Evolutionary conservation across 73 alveolate genomes (phyloP).

Genomic region (Diophrys appendiculata): DNA sequence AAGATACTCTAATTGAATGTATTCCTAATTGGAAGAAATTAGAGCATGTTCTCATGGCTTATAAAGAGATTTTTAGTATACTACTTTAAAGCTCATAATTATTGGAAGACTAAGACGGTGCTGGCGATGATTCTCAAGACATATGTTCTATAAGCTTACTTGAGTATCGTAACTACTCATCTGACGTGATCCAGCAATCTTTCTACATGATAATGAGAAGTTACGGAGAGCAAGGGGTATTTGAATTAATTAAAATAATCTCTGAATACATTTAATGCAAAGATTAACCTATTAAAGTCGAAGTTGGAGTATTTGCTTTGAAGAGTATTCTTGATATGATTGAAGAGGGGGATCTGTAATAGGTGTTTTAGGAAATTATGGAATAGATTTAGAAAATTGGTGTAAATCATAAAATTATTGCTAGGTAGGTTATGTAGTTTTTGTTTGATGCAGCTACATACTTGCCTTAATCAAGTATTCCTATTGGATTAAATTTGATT

Average conservation of each 20-base stretch:
- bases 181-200: slow-evolving; percentile 12
- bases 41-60: slow-evolving; percentile 11
- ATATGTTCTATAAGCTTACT: slow-evolving; percentile 34
- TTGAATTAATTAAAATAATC: neutral
- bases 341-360: neutral
- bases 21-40: slow-evolving; percentile 10
- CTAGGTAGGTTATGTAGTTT: neutral
- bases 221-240: neutral
- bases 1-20: slow-evolving; percentile 26
- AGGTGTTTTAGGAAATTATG: neutral
- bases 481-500: neutral
- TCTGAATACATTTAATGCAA: neutral
- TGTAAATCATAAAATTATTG: too few species aligned
- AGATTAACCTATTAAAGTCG: too few species aligned
- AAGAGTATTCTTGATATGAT: neutral
- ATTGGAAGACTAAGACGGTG: slow-evolving; percentile 5
- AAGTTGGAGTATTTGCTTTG: neutral
- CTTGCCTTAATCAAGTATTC: neutral
- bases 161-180: slow-evolving; percentile 32
- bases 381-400: too few species aligned
- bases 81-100: slow-evolving; percentile 7
- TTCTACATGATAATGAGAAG: neutral
- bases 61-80: slow-evolving; percentile 15
- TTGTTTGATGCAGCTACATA: neutral
- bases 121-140: slow-evolving; percentile 30